These are phyloP conservation scores for Cytospora piceae DNA, from an alignment of 2,329 filamentous ascomycete genomes.

Conservation along the genomic window DNA sequence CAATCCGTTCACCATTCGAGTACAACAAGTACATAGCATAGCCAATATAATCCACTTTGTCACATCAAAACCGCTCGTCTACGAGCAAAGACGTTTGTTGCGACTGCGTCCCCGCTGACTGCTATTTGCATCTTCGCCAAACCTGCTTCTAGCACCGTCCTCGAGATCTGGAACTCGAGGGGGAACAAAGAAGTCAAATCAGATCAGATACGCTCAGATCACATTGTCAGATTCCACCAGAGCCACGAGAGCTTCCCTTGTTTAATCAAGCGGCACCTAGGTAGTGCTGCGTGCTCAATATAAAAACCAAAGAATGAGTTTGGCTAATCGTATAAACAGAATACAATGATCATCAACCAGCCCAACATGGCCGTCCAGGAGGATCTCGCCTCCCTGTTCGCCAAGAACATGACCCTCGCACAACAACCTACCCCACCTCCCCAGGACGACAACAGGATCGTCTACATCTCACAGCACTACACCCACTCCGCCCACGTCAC, in stretches of 20 bases:
- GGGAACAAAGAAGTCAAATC: neutral
- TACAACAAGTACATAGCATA: conserved; percentile 51
- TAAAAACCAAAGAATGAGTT: conserved; percentile 1
- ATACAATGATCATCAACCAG: conserved; percentile 47
- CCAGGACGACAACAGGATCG: conserved; percentile 49
- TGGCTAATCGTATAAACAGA: conserved; percentile 15
- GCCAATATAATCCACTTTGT: conserved; percentile 54
- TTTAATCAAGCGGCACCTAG: conserved; percentile 34
- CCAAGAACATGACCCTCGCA: conserved; percentile 71
- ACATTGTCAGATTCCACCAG: conserved; percentile 29
- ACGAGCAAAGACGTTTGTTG: conserved; percentile 22
- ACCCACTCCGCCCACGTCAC: conserved; percentile 74
- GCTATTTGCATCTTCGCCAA: conserved; percentile 15
- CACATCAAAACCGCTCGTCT: conserved; percentile 26
- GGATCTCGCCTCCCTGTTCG: conserved; percentile 80
- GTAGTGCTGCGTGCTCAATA: conserved; percentile 17
- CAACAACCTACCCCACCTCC: conserved; percentile 37
- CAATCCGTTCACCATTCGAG: conserved; percentile 17
- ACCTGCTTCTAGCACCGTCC: conserved; percentile 23
- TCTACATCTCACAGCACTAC: conserved; percentile 84
- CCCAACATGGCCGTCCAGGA: conserved; percentile 70
- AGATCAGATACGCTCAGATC: neutral
- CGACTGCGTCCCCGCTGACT: conserved; percentile 15
- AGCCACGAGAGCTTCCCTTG: conserved; percentile 23
- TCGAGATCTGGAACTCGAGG: conserved; percentile 1